Evolutionary conservation across 108 stramenopile genomes (phyloP), one percentile per base, ranked within the genome.

Genomic region (Fragilaria crotonensis): DNA sequence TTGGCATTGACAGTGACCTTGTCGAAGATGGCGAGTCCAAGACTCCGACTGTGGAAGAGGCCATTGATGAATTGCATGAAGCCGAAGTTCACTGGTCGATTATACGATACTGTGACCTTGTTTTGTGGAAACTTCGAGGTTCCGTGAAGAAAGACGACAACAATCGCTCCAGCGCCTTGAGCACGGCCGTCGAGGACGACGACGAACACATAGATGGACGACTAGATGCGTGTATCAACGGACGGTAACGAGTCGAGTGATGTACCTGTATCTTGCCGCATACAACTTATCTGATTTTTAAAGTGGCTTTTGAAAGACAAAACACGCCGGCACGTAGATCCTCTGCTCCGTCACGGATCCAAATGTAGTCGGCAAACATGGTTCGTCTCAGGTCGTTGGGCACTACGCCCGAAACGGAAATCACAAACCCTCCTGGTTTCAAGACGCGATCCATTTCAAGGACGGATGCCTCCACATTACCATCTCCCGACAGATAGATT

Each of bases 261-360:
- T n/a, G n/a, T n/a, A n/a, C n/a, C n/a, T n/a, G n/a, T n/a, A n/a
- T n/a, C n/a, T n/a, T n/a, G n/a, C n/a, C n/a, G n/a, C n/a, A n/a
- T n/a, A n/a, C n/a, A n/a, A n/a, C n/a, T n/a, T n/a, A n/a, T n/a
- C n/a, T n/a, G n/a, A n/a, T n/a, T n/a, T n/a, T n/a, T n/a, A n/a
- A n/a, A n/a, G n/a, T 14, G 36, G 36, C 36, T 41, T 41, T 41
- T 41, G 60, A 31, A 78, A 71, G 36, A 90, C 71, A 66, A 86
- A 90, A 64, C 83, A 85, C n/a, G 0, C 89, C 89, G 23, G 89
- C 89, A 68, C 81, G 68, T 45, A 80, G 63, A 70, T 85, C 81
- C 52, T 80, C 65, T 45, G 67, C 77, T 0, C 83, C 89, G 52
- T 90, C 85, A 47, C 85, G 56, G 3, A 87, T 41, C 85, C 89